phyloP scores from a whole-genome alignment of 805 yeast genomes.

The Hanseniaspora vineae region DNA sequence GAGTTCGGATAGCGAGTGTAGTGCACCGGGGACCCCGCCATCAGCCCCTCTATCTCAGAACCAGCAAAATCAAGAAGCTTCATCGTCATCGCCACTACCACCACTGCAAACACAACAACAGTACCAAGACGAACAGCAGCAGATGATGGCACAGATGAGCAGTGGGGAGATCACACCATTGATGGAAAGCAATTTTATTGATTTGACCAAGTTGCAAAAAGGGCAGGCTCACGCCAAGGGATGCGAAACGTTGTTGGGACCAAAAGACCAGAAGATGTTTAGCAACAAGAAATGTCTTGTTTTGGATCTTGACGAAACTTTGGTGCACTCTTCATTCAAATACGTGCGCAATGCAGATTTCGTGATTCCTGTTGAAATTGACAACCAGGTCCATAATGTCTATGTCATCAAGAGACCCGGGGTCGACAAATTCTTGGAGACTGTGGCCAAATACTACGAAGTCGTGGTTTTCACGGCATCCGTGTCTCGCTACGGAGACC shows the following conservation, averaged over 20 bases:
- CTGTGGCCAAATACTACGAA: conserved; percentile 79
- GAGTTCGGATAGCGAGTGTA: too few relatives aligned
- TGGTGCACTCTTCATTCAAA: conserved; percentile 91
- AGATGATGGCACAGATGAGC: not conserved
- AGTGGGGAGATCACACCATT: not conserved
- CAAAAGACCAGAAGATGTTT: conserved; percentile 27
- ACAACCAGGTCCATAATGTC: conserved; percentile 82
- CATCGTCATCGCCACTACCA: too few relatives aligned
- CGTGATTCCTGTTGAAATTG: conserved; percentile 95
- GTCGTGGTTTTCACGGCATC: conserved; percentile 96
- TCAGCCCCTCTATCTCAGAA: too few relatives aligned
- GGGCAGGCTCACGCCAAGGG: conserved; percentile 58
- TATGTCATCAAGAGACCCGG: conserved; percentile 97
- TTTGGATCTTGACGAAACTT: conserved; percentile 87
- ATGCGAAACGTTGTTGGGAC: conserved; percentile 52
- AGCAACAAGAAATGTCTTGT: conserved; percentile 72
- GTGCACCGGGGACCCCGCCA: too few relatives aligned
- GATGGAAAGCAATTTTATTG: conserved; percentile 28
- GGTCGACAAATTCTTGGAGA: conserved; percentile 78
- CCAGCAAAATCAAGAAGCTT: too few relatives aligned
- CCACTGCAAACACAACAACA: conserved; percentile 1
- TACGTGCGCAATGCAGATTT: conserved; percentile 88
- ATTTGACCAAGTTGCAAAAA: conserved; percentile 52
- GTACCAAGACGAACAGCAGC: conserved; percentile 2
- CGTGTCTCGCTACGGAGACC: conserved; percentile 92